A percentile compares a stretch with the other conserved stretches of the same genome.
phyloP scores from a whole-genome alignment of 768 basidiomycete species.

The Megacollybia marginata region DNA sequence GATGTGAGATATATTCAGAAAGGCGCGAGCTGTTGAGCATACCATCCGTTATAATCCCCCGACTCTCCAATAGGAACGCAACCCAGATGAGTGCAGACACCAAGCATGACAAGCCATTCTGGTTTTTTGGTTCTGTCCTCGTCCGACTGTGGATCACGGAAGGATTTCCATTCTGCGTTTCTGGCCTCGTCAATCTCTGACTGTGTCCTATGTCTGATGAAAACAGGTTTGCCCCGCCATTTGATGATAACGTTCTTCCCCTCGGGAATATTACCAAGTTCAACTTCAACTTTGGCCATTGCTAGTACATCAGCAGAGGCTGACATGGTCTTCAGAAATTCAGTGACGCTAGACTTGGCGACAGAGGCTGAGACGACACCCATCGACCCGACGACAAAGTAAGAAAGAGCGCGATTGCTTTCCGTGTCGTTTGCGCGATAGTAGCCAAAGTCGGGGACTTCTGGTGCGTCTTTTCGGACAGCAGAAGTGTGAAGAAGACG shows the following conservation, averaged over 20 bases:
- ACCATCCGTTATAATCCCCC: slow-evolving; percentile 98
- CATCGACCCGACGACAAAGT: slow-evolving; percentile 87
- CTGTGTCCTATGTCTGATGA: slow-evolving; percentile 92
- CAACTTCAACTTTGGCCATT: slow-evolving; percentile 95
- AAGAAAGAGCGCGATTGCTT: slow-evolving; percentile 70
- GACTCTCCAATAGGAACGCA: slow-evolving; percentile 98
- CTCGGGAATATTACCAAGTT: slow-evolving; percentile 85
- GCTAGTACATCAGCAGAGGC: slow-evolving; percentile 98
- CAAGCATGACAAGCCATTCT: slow-evolving; percentile 92
- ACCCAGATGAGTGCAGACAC: slow-evolving; percentile 95
- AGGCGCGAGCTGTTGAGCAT: slow-evolving; percentile 17
- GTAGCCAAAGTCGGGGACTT: slow-evolving; percentile 83
- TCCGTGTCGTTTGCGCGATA: slow-evolving; percentile 68
- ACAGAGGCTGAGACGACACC: slow-evolving; percentile 92
- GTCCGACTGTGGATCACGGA: slow-evolving; percentile 91
- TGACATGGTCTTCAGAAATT: slow-evolving; percentile 93
- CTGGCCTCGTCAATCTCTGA: slow-evolving; percentile 93
- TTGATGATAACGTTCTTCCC: slow-evolving; percentile 97
- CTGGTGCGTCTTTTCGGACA: slow-evolving; percentile 57
- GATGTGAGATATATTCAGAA: neutral
- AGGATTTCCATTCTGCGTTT: slow-evolving; percentile 69
- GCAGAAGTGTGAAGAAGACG: slow-evolving; percentile 77
- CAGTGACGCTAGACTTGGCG: slow-evolving; percentile 89
- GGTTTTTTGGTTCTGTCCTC: slow-evolving; percentile 87
- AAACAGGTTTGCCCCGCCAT: slow-evolving; percentile 99